Evolutionary conservation across 306 rosid genomes (phyloP), one percentile per base, ranked within the genome.

Genomic region (Castanea crenata): DNA sequence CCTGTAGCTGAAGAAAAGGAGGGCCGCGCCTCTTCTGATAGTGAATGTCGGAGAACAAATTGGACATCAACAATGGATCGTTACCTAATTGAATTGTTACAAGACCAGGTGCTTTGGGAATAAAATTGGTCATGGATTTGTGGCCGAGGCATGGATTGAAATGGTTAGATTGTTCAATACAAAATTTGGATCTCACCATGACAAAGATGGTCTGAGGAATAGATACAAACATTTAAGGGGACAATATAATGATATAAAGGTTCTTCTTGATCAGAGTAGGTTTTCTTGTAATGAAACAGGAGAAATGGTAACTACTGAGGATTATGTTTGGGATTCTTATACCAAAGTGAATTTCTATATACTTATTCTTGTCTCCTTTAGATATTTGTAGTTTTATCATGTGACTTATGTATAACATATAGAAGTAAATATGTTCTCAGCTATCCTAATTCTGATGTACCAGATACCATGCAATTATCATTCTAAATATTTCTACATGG

Each of bases 1-100:
- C 38, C 23, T 70, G 78, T 71, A 80, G 85, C 74, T 76, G 84
- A 78, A 83, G 85, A 83, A 29, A 80, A 78, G 78, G 76, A 58
- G 55, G 65, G 69, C 41, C 75, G 32, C 72, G 41, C 75, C 20
- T 59, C 46, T 67, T 77, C 46, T 49, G 78, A 49, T 25, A 51
- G 75, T 41, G 85, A 34, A 32, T 77, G 46, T 35, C 61, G 21
- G 27, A 71, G 74, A 77, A 21, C 14, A 58, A 27, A 14, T 34
- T 77, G 80, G 80, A 77, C 67, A 20, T 67, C 74, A 2, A 55
- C 70, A 20, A 77, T 77, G 80, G 74, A 77, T 34, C 59, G 57
- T 68, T 77, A 68, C 71, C 51, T 77, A 25, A 19, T 20, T 68
- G 80, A 77, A 61, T 68, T 77, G 68, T 62, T 77, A 35, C 38